These are phyloP conservation scores for Stemphylium lycopersici DNA, from an alignment of 2,329 filamentous ascomycete species.

Conservation along the genomic window DNA sequence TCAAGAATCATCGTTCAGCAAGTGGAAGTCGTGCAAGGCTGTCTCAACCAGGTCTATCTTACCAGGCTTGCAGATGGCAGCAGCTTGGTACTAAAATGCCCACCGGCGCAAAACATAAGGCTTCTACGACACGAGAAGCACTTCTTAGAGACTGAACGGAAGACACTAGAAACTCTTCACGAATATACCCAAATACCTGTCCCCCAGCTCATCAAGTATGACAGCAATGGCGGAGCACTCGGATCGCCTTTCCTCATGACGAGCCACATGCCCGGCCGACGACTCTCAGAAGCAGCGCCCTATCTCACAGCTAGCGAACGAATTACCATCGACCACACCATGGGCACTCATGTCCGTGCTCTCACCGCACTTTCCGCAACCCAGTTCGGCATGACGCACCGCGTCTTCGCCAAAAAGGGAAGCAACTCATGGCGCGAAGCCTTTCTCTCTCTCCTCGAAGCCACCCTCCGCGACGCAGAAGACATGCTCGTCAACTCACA, in stretches of 20 bases:
- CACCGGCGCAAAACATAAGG: constrained; percentile 46
- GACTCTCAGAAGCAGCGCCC: constrained; percentile 38
- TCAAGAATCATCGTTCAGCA: constrained; percentile 42
- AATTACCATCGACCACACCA: constrained; percentile 47
- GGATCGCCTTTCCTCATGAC: constrained; percentile 45
- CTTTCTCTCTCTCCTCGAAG: constrained; percentile 60
- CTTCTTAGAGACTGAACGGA: constrained; percentile 49
- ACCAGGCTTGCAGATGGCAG: constrained; percentile 48
- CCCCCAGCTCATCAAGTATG: constrained; percentile 50
- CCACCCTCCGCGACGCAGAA: constrained; percentile 62
- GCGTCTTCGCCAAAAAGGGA: constrained; percentile 55
- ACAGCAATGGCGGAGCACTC: constrained; percentile 35
- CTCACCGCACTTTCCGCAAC: constrained; percentile 55
- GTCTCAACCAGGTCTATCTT: constrained; percentile 52
- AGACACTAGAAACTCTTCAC: constrained; percentile 47
- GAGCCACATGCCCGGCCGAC: constrained; percentile 42
- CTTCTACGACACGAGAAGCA: constrained; percentile 53
- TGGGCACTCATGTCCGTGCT: constrained; percentile 50
- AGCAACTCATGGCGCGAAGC: constrained; percentile 60
- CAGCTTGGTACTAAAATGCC: constrained; percentile 51
- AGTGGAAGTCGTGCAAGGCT: constrained; percentile 43
- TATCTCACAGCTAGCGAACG: constrained; percentile 45
- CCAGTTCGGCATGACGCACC: constrained; percentile 58
- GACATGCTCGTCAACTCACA: constrained; percentile 64
- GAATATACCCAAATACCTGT: constrained; percentile 46